Conservation (phyloP, 2,329 filamentous ascomycete genomes). For the Cadophora luteo-olivacea region DNA sequence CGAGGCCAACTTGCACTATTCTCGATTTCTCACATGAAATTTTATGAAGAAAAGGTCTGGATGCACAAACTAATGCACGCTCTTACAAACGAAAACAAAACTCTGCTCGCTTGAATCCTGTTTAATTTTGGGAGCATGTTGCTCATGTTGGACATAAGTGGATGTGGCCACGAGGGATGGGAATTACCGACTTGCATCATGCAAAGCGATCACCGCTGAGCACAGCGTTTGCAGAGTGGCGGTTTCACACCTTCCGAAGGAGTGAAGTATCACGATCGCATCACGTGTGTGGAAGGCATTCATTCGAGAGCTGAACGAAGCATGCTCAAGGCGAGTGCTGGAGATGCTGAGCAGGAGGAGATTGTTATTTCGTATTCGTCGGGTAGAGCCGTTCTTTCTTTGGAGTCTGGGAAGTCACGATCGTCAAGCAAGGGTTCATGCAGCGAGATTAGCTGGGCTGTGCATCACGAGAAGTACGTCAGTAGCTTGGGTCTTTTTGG, state of each 20-base stretch:
- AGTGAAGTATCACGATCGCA: neutral
- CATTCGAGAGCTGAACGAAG: neutral
- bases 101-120: neutral
- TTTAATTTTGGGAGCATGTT: neutral
- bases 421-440: neutral
- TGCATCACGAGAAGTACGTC: conserved; percentile 8
- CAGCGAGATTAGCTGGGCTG: conserved; percentile 8
- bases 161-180: conserved; percentile 3
- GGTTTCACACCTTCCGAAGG: neutral
- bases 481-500: neutral
- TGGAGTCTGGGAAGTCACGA: neutral
- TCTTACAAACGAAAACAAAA: conserved; percentile 11
- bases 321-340: neutral
- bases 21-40: neutral
- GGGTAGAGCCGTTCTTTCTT: neutral
- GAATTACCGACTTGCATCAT: conserved; percentile 7
- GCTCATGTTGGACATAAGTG: neutral
- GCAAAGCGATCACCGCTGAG: conserved; percentile 1
- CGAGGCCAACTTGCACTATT: neutral
- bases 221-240: neutral
- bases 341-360: neutral
- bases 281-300: neutral
- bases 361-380: neutral
- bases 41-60: conserved; percentile 10
- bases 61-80: conserved; percentile 19